Percentiles rank a stretch among this genome's conserved stretches.
These are phyloP conservation scores for Mortierella sp. DNA, from an alignment of 371 early-diverging fungal species.

Conservation along the genomic window DNA sequence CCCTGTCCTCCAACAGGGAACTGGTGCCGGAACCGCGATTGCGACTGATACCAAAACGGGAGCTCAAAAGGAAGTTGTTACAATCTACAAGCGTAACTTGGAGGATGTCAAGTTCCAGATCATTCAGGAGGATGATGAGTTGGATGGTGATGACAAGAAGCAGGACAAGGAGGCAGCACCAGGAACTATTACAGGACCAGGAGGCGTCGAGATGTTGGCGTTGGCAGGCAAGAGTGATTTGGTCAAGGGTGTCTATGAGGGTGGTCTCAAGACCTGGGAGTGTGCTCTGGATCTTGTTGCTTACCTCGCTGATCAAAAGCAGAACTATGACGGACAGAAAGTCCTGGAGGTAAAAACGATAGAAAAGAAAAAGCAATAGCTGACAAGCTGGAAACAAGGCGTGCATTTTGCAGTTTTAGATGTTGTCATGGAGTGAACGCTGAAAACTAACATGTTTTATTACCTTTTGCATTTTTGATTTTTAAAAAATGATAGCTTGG, in stretches of 20 bases:
- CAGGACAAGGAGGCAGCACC: slow-evolving; percentile 30
- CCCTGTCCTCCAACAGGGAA: slow-evolving; percentile 32
- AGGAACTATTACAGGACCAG: slow-evolving; percentile 35
- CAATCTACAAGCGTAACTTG: slow-evolving; percentile 77
- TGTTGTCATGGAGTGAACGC: too few species aligned
- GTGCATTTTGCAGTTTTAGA: too few species aligned
- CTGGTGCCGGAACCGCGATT: slow-evolving; percentile 37
- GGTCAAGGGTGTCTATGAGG: slow-evolving; percentile 92
- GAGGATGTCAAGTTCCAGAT: slow-evolving; percentile 89
- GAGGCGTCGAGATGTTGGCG: slow-evolving; percentile 66
- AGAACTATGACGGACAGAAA: slow-evolving; percentile 65
- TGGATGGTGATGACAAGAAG: slow-evolving; percentile 61
- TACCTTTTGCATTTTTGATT: too few species aligned
- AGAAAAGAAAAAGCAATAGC: too few species aligned
- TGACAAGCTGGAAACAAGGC: too few species aligned
- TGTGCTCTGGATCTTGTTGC: slow-evolving; percentile 89
- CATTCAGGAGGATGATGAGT: slow-evolving; percentile 77
- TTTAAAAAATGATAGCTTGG: slow-evolving; percentile 75
- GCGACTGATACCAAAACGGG: slow-evolving; percentile 35
- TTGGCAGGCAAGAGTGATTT: slow-evolving; percentile 81
- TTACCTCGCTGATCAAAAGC: slow-evolving; percentile 68
- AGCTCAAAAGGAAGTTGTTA: slow-evolving; percentile 39
- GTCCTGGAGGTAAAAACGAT: slow-evolving; percentile 72
- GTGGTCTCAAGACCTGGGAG: slow-evolving; percentile 97
- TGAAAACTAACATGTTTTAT: too few species aligned